Conservation (phyloP, 345 rosid genomes). For the Bruguiera gymnorhiza region DNA sequence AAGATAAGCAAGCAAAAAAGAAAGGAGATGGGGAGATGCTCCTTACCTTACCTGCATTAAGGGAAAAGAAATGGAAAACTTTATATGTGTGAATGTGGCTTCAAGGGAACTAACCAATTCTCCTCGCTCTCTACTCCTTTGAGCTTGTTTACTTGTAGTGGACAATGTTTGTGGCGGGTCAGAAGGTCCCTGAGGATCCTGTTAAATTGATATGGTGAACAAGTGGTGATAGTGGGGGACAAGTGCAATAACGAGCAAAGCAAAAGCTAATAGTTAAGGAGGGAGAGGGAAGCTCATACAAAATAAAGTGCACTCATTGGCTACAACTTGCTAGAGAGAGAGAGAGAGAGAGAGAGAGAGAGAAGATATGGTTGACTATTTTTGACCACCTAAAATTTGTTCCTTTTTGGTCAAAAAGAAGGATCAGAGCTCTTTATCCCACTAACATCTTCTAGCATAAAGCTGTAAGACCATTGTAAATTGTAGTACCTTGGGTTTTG, state of each 20-base stretch:
- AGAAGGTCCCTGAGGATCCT: constrained; percentile 15
- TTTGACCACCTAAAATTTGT: background rate
- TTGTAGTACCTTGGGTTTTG: no score
- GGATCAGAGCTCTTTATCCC: no score
- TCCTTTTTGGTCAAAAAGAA: no score
- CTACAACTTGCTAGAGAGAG: constrained; percentile 13
- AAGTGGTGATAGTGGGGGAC: constrained; percentile 34
- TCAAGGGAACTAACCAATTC: background rate
- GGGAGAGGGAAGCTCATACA: constrained; percentile 51
- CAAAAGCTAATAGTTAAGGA: constrained; percentile 21
- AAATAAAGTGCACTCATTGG: constrained; percentile 45
- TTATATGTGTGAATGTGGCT: constrained; percentile 7
- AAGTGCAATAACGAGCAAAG: constrained; percentile 34
- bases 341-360: background rate
- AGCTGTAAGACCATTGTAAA: no score
- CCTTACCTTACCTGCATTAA: constrained; percentile 16
- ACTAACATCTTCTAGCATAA: no score
- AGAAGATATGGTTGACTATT: constrained; percentile 16
- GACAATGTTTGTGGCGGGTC: background rate
- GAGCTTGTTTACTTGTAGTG: constrained; percentile 6
- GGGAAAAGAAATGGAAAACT: background rate
- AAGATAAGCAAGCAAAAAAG: background rate
- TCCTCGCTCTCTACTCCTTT: constrained; percentile 7
- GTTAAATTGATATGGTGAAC: constrained; percentile 16
- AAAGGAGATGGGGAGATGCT: constrained; percentile 7